phyloP scores from a whole-genome alignment of 306 rosid genomes.

The Parietaria judaica region DNA sequence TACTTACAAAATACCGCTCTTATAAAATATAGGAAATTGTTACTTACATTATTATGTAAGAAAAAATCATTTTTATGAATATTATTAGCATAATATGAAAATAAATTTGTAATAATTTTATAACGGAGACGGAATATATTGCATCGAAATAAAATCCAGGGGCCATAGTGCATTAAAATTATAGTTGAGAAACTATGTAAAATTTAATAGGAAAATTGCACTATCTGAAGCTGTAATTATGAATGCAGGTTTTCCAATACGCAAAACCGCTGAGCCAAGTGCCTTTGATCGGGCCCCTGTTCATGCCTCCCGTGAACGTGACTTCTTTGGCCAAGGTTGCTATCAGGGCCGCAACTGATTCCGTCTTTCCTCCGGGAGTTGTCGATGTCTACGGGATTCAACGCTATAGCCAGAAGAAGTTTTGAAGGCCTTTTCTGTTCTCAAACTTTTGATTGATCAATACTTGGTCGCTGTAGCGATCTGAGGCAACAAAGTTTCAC shows the following conservation, averaged over 20 bases:
- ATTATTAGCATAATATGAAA: no score
- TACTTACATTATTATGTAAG: no score
- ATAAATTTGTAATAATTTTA: no score
- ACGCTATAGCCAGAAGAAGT: constrained; percentile 61
- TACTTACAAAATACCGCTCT: no score
- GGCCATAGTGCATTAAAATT: no score
- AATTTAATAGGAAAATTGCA: neutral
- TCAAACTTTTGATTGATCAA: constrained; percentile 2
- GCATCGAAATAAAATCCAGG: no score
- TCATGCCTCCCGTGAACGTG: constrained; percentile 82
- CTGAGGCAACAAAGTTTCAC: neutral
- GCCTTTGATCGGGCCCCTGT: constrained; percentile 81
- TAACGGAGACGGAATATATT: no score
- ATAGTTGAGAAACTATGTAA: neutral
- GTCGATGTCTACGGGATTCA: constrained; percentile 69
- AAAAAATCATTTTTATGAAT: no score
- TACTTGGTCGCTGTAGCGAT: neutral
- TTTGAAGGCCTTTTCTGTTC: constrained; percentile 14
- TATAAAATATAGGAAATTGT: no score
- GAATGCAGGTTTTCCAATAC: constrained; percentile 57
- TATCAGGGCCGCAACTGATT: constrained; percentile 90
- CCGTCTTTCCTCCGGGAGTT: constrained; percentile 90
- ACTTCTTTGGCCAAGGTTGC: constrained; percentile 73
- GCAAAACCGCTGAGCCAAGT: constrained; percentile 58
- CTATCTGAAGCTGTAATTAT: neutral